Evolutionary conservation across 1,284 basidiomycete species (phyloP).

Genomic region (Heterobasidion parviporum): DNA sequence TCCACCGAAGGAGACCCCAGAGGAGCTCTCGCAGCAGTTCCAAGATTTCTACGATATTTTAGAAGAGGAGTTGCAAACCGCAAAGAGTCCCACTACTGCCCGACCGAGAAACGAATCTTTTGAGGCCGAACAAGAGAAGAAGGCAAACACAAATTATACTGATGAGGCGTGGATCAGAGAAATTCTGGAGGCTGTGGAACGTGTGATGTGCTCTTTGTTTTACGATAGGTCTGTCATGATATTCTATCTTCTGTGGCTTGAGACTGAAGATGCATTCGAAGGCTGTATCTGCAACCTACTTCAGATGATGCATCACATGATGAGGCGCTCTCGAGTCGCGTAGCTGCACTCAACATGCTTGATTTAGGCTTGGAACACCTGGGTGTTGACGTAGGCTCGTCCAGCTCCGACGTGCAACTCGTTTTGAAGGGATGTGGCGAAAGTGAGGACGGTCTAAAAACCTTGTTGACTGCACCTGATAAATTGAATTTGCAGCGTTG

Average conservation of each 20-base stretch:
- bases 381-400: constrained; percentile 62
- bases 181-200: constrained; percentile 67
- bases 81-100: constrained; percentile 17
- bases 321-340: constrained; percentile 78
- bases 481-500: constrained; percentile 40
- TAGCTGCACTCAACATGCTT: constrained; percentile 85
- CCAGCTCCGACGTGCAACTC: constrained; percentile 47
- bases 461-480: constrained; percentile 5
- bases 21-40: constrained; percentile 49
- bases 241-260: neutral
- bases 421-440: constrained; percentile 72
- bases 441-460: constrained; percentile 37
- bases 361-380: constrained; percentile 84
- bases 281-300: constrained; percentile 55
- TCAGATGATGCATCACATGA: constrained; percentile 83
- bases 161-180: constrained; percentile 39
- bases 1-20: constrained; percentile 29
- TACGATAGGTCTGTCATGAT: constrained; percentile 32
- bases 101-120: constrained; percentile 14
- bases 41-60: constrained; percentile 70
- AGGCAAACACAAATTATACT: constrained; percentile 19
- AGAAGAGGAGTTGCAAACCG: constrained; percentile 40
- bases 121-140: constrained; percentile 21
- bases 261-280: constrained; percentile 15
- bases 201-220: constrained; percentile 58